Base-by-base conservation (phyloP, 257 asterid species). In the Primulina eburnea region DNA sequence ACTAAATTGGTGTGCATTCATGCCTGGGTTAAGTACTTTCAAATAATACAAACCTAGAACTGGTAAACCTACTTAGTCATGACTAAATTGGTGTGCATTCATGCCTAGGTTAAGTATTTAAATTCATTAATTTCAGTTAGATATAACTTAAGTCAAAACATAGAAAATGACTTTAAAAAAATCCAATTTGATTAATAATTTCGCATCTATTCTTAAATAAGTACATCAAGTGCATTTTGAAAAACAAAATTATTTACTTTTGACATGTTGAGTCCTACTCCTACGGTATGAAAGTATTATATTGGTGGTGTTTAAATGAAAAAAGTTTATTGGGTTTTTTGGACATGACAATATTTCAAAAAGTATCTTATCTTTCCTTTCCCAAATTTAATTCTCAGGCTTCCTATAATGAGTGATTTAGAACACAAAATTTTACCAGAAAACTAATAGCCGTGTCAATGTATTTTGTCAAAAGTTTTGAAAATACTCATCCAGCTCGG, bases 401-500 rank as follows among this genome's bases (percentile, higher is more conserved):
- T 50, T 50, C 8, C 8, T 17, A 50, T 16, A 50, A 16, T 50
- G 16, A 17, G 2, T 50, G 8, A 0, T 50, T 16, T 50, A 17
- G 12, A 68, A 61, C 7, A 68, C 26, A 47, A 24, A 33, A 29
- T 34, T 65, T 26, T 50, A 3, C 58, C 28, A 40, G 61, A 56
- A n/a, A 29, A 43, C 14, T 38, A 18, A 7, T 8, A 34, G 74
- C 4, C 18, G 61, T n/a, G 40, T 43, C 60, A 57, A 8, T 71
- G 4, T 32, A 38, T 43, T 60, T 52, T 6, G 64, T 35, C 21
- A 32, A 30, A 40, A 60, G 21, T 16, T 64, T 60, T 4, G 6
- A 29, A 12, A 68, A 40, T 14, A 61, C 64, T 43, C 60, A 40
- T 62, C 69, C 50, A 35, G 60, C 78, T 62, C 56, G 66, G 62